Evolutionary conservation across 495 filamentous ascomycete genomes (phyloP).

Genomic region (Xylaria sp.): DNA sequence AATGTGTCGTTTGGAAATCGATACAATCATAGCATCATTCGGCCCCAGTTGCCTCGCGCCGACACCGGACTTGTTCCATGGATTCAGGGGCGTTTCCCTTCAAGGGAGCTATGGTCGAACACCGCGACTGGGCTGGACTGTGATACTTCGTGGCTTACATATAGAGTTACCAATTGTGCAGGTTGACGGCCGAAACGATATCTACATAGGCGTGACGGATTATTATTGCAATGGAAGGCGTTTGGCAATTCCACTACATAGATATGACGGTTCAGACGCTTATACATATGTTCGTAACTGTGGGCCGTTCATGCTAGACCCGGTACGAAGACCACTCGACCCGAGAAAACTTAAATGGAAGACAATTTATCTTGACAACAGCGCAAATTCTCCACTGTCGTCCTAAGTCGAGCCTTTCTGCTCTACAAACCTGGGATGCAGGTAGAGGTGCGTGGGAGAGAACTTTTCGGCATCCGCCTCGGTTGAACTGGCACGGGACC

Average conservation of each 20-base stretch:
- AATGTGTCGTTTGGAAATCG: background rate
- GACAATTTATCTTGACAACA: background rate
- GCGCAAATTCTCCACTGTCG: too few relatives aligned
- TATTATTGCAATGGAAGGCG: background rate
- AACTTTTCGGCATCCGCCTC: background rate
- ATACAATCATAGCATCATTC: background rate
- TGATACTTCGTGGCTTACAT: background rate
- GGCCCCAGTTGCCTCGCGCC: background rate
- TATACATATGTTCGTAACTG: background rate
- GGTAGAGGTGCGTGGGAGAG: background rate
- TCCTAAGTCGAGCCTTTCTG: too few relatives aligned
- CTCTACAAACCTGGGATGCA: slow-evolving; percentile 2
- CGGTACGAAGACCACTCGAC: too few relatives aligned
- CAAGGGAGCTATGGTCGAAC: background rate
- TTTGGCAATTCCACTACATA: background rate
- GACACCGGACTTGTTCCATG: background rate
- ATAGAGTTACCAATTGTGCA: background rate
- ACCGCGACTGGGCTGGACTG: background rate
- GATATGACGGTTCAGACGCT: background rate
- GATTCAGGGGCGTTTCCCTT: background rate
- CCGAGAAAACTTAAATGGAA: background rate
- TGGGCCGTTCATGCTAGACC: background rate
- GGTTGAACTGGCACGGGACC: background rate
- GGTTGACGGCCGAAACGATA: background rate
- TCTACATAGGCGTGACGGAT: background rate